These are phyloP conservation scores for Chenopodium album DNA, from an alignment of 148 eudicot species.

Conservation along the genomic window DNA sequence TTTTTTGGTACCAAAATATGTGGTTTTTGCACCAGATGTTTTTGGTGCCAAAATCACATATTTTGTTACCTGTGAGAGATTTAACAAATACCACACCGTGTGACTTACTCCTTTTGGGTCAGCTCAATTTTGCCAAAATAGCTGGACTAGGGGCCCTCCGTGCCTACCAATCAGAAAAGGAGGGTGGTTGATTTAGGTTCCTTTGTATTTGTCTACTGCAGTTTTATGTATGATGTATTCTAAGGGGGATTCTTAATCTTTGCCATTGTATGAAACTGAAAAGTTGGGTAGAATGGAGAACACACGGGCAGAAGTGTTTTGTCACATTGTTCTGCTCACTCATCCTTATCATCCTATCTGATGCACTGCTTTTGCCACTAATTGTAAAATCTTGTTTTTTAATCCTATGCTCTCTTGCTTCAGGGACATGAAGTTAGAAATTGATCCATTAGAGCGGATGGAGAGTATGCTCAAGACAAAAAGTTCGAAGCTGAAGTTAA, in stretches of 20 bases:
- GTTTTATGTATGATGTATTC: background rate
- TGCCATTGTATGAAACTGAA: background rate
- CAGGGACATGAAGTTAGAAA: constrained; percentile 1
- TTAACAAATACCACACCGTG: too few relatives aligned
- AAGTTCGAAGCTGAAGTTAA: background rate
- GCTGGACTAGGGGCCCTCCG: too few relatives aligned
- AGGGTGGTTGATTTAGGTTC: background rate
- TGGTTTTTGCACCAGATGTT: too few relatives aligned
- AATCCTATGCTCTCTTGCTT: background rate
- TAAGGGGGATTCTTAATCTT: background rate
- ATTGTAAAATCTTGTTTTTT: background rate
- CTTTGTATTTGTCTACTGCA: background rate
- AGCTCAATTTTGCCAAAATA: background rate
- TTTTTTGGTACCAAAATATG: too few relatives aligned
- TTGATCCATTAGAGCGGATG: background rate
- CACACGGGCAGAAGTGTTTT: background rate
- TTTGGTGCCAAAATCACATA: too few relatives aligned
- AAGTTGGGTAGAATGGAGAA: background rate
- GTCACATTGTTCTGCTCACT: background rate
- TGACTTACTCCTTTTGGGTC: background rate
- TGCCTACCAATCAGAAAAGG: background rate
- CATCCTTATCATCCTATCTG: background rate
- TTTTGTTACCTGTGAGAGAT: too few relatives aligned
- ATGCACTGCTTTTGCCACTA: background rate
- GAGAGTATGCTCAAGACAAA: background rate